Conservation (phyloP, 2,329 filamentous ascomycete species). For the Aspergillus ustus region DNA sequence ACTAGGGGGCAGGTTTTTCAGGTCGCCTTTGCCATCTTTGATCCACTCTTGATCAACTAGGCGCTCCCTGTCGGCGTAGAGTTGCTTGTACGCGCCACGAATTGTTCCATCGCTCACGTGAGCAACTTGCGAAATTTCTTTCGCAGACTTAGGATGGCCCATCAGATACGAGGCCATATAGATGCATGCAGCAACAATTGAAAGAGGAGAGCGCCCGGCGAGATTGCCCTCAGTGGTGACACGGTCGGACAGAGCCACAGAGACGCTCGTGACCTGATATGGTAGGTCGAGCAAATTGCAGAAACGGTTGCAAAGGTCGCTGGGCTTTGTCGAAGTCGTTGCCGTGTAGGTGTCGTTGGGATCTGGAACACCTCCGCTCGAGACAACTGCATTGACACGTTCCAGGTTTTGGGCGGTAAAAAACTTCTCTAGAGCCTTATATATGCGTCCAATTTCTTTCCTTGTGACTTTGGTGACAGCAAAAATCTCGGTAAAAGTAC, state of each 20-base stretch:
- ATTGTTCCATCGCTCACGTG: conserved; percentile 97
- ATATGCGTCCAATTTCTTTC: conserved; percentile 95
- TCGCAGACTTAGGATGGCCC: conserved; percentile 76
- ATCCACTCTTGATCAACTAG: conserved; percentile 79
- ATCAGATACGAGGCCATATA: conserved; percentile 93
- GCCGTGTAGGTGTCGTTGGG: conserved; percentile 68
- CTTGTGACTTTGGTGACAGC: conserved; percentile 91
- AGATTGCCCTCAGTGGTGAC: conserved; percentile 79
- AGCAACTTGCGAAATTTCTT: conserved; percentile 81
- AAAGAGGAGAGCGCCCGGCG: conserved; percentile 90
- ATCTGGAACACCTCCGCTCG: conserved; percentile 56
- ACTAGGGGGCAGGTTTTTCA: conserved; percentile 69
- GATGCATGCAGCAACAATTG: conserved; percentile 92
- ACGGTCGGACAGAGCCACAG: conserved; percentile 75
- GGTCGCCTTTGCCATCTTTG: conserved; percentile 69
- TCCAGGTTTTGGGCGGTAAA: conserved; percentile 73
- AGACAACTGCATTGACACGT: conserved; percentile 54
- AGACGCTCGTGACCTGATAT: conserved; percentile 77
- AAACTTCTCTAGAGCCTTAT: conserved; percentile 90
- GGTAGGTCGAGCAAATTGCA: conserved; percentile 80
- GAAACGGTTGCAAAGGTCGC: conserved; percentile 86
- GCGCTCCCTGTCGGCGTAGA: conserved; percentile 74
- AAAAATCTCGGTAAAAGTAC: conserved; percentile 94
- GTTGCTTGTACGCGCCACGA: conserved; percentile 88
- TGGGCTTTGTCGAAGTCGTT: conserved; percentile 77